Conservation (phyloP, 164 flowering plant species). For the Litsea cubeba region DNA sequence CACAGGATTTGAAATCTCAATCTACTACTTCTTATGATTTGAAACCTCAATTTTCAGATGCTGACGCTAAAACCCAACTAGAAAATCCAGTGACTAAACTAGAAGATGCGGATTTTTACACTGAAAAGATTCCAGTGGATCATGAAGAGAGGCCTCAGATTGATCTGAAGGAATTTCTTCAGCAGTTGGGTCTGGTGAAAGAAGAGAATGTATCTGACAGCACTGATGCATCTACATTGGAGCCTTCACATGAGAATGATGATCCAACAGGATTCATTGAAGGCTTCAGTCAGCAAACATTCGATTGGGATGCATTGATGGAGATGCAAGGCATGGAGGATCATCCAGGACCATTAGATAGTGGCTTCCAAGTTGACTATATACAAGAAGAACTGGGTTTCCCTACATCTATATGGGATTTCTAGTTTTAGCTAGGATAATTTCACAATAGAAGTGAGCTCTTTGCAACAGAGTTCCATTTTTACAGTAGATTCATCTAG, state of each 20-base stretch:
- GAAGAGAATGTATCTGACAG: slow-evolving; percentile 31
- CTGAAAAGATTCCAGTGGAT: slow-evolving; percentile 16
- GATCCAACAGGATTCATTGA: slow-evolving; percentile 10
- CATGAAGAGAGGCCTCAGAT: slow-evolving; percentile 69
- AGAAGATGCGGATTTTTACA: slow-evolving; percentile 20
- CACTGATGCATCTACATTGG: slow-evolving; percentile 16
- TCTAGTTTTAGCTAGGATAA: neutral
- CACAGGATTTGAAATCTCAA: slow-evolving; percentile 8
- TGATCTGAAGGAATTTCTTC: slow-evolving; percentile 86
- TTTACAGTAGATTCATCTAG: neutral
- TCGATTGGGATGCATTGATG: slow-evolving; percentile 63
- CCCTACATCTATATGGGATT: slow-evolving; percentile 21
- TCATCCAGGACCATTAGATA: slow-evolving; percentile 21
- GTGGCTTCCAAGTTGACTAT: slow-evolving; percentile 34
- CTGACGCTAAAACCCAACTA: slow-evolving; percentile 4
- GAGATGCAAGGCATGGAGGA: slow-evolving; percentile 46
- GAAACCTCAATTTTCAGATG: slow-evolving; percentile 9
- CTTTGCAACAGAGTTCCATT: too few species aligned
- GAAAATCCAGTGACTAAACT: slow-evolving; percentile 7
- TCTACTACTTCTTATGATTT: slow-evolving; percentile 19
- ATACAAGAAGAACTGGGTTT: slow-evolving; percentile 35
- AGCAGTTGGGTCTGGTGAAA: slow-evolving; percentile 77
- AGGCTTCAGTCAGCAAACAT: slow-evolving; percentile 26
- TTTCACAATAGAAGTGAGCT: too few species aligned
- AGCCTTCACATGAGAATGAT: slow-evolving; percentile 27